Evolutionary conservation across 2,329 filamentous ascomycete genomes (phyloP).

Genomic region (Westerdykella ornata): DNA sequence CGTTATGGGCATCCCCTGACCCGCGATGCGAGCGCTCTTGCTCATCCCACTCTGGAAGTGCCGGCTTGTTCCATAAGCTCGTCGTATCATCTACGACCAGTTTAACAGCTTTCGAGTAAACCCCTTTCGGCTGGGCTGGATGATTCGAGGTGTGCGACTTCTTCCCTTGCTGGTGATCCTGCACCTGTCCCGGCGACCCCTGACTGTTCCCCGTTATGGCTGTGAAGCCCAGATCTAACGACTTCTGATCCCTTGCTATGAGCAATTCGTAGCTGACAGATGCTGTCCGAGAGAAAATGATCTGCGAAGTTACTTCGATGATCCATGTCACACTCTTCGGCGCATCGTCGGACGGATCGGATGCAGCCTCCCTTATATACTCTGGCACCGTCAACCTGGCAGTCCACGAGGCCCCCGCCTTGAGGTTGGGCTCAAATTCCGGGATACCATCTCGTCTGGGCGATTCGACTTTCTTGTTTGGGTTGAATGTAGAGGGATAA

Average conservation of each 20-base stretch:
- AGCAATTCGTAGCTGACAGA: constrained; percentile 83
- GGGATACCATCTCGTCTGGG: constrained; percentile 68
- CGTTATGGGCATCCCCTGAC: constrained; percentile 21
- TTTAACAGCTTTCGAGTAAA: constrained; percentile 75
- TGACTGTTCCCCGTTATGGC: constrained; percentile 49
- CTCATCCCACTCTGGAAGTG: constrained; percentile 59
- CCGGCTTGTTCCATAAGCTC: constrained; percentile 86
- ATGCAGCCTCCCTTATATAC: constrained; percentile 61
- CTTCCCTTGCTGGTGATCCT: constrained; percentile 65
- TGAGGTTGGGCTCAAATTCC: constrained; percentile 92
- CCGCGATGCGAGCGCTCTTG: constrained; percentile 19
- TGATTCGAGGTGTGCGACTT: constrained; percentile 50
- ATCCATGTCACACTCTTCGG: constrained; percentile 70
- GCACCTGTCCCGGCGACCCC: constrained; percentile 56
- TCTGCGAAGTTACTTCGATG: constrained; percentile 84
- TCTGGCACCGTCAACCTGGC: constrained; percentile 75
- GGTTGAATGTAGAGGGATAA: constrained; percentile 76
- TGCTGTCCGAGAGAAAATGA: constrained; percentile 86
- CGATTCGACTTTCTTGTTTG: constrained; percentile 68
- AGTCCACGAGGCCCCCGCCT: constrained; percentile 83
- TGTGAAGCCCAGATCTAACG: constrained; percentile 60
- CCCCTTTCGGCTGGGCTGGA: constrained; percentile 60
- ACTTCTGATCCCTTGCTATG: constrained; percentile 78
- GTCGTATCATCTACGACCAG: constrained; percentile 82
- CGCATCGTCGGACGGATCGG: constrained; percentile 38